Evolutionary conservation across 75 land plant species (phyloP), one percentile per base, ranked within the genome.

Genomic region (Isoetes taiwanensis): DNA sequence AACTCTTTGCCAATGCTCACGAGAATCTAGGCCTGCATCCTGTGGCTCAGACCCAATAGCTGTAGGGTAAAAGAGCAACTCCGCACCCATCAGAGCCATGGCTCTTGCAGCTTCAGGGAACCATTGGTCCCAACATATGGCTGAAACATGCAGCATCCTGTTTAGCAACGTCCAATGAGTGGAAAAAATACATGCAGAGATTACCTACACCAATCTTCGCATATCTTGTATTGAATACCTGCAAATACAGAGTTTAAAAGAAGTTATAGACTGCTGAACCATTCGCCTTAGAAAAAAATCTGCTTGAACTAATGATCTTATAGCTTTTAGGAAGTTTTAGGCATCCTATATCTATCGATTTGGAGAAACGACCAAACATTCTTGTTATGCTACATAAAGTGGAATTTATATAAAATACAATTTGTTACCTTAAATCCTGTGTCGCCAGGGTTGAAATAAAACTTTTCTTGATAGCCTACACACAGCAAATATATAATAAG

Each of bases 361-460:
- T n/a, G n/a, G n/a, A n/a, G n/a, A n/a, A n/a, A n/a, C n/a, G n/a
- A n/a, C n/a, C n/a, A n/a, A n/a, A n/a, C n/a, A n/a, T n/a, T n/a
- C n/a, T n/a, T n/a, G n/a, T n/a, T n/a, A n/a, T n/a, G n/a, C n/a
- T n/a, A n/a, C n/a, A 25, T 21, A 27, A 54, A 27, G 30, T 31
- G 24, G 32, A 57, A 23, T 32, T 3, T n/a, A 12, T 30, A 32
- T 14, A 23, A 38, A 48, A 24, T 20, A 6, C 19, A 1, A 38
- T 12, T 3, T 11, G 61, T 1, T 20, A 83, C 97, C 95, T 91
- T 87, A 56, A 91, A 87, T 32, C 97, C 97, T 52, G 97, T 86
- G 66, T 86, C 97, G n/a, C 97, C 97, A 9, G 89, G 95, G 54
- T 83, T 91, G 67, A 91, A 91, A 48, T 91, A 91, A 42, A 78